A percentile compares a stretch with the other conserved stretches of the same genome.
Conservation (phyloP, 2,329 filamentous ascomycete species). For the Truncatella angustata region DNA sequence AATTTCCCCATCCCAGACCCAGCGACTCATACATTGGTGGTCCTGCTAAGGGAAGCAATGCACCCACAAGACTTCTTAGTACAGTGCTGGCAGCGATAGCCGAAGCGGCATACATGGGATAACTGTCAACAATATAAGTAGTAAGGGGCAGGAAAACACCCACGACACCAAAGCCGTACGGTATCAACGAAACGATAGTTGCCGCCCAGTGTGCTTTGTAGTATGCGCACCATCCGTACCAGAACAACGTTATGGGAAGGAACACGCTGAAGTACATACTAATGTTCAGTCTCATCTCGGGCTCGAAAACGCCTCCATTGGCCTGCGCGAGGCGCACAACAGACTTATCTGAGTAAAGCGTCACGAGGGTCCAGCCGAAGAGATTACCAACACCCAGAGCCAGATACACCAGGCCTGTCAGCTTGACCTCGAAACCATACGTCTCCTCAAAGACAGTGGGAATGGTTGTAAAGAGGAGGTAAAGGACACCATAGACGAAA, state of each 20-base stretch:
- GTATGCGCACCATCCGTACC: conserved; percentile 36
- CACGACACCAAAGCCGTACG: conserved; percentile 4
- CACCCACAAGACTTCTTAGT: conserved; percentile 5
- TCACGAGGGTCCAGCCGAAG: conserved; percentile 29
- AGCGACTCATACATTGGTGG: conserved; percentile 8
- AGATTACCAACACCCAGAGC: conserved; percentile 43
- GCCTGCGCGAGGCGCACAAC: conserved; percentile 37
- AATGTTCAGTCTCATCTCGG: conserved; percentile 33
- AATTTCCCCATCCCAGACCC: conserved; percentile 9
- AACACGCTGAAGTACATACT: conserved; percentile 29
- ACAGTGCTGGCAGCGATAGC: conserved; percentile 9
- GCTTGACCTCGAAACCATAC: conserved; percentile 28
- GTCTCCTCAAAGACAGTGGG: conserved; percentile 33
- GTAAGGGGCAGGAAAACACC: conserved; percentile 7
- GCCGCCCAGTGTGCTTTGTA: conserved; percentile 14
- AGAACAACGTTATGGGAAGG: conserved; percentile 36
- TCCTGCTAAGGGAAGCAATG: conserved; percentile 3
- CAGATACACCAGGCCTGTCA: conserved; percentile 42
- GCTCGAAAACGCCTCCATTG: conserved; percentile 18
- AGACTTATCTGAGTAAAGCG: conserved; percentile 33
- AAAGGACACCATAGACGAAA: conserved; percentile 35
- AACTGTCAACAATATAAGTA: conserved; percentile 9
- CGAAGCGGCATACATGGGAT: conserved; percentile 8
- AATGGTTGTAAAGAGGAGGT: conserved; percentile 38
- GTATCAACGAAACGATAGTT: conserved; percentile 1